phyloP scores from a whole-genome alignment of 1,284 basidiomycete species.

The Moniliella sp. region DNA sequence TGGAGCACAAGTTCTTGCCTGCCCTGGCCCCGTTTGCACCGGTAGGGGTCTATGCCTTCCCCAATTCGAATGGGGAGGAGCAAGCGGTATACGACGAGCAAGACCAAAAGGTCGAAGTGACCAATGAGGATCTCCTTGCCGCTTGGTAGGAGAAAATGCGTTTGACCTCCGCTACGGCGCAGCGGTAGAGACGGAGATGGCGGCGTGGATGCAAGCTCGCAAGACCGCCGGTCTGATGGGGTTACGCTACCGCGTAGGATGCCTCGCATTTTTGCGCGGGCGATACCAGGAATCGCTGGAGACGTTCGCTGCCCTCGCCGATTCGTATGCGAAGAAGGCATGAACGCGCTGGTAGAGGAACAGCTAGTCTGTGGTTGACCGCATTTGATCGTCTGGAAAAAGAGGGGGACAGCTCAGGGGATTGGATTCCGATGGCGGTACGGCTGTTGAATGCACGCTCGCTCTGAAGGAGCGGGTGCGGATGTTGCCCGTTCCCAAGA shows the following conservation, averaged over 20 bases:
- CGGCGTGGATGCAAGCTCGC: conserved; percentile 43
- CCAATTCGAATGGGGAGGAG: too few relatives aligned
- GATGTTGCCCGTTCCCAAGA: too few relatives aligned
- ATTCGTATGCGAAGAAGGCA: not conserved
- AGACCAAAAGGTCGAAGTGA: conserved; percentile 36
- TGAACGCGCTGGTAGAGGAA: not conserved
- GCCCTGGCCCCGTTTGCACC: too few relatives aligned
- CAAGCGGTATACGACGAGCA: conserved; percentile 3
- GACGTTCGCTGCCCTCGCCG: conserved; percentile 1
- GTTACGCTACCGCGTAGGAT: conserved; percentile 1
- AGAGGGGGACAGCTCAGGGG: too few relatives aligned
- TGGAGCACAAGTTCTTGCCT: conserved; percentile 36
- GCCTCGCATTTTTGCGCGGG: conserved; percentile 2
- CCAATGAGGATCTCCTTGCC: conserved; percentile 45
- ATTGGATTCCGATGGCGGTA: too few relatives aligned
- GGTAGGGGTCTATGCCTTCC: too few relatives aligned
- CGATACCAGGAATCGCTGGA: not conserved
- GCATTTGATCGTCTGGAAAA: too few relatives aligned
- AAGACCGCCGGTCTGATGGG: not conserved
- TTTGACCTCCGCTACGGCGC: conserved; percentile 22
- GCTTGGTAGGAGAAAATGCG: conserved; percentile 39
- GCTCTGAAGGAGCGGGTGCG: too few relatives aligned
- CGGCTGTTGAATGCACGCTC: too few relatives aligned
- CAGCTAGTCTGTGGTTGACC: not conserved
- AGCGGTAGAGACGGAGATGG: conserved; percentile 56